Evolutionary conservation across 805 yeast genomes (phyloP).

Genomic region (Schwanniomyces sp.): DNA sequence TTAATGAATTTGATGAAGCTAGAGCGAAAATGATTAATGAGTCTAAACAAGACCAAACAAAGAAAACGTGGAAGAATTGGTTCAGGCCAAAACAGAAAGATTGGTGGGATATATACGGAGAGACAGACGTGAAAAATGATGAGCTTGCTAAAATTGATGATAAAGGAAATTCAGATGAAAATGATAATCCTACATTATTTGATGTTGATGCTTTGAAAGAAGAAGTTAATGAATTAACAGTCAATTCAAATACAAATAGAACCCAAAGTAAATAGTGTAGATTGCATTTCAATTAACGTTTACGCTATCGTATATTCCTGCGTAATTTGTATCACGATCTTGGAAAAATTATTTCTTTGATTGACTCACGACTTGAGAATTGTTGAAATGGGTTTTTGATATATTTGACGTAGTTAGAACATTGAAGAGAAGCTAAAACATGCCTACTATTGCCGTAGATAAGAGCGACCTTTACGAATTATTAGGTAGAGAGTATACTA

Average conservation of each 20-base stretch:
- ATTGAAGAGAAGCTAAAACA: slow-evolving; percentile 20
- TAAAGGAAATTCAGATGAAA: not conserved
- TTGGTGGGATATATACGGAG: slow-evolving; percentile 59
- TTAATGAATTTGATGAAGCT: slow-evolving; percentile 85
- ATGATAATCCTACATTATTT: slow-evolving; percentile 27
- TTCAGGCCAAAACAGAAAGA: slow-evolving; percentile 48
- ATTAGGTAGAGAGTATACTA: slow-evolving; percentile 60
- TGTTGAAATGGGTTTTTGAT: not conserved
- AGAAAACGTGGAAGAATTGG: slow-evolving; percentile 50
- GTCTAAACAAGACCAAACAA: slow-evolving; percentile 22
- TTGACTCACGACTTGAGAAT: slow-evolving; percentile 1
- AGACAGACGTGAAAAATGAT: slow-evolving; percentile 14
- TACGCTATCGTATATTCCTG: not conserved
- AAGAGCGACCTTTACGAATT: slow-evolving; percentile 86
- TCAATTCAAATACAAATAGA: not conserved
- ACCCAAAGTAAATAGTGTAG: not conserved
- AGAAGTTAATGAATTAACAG: slow-evolving; percentile 36
- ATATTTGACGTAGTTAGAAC: not conserved
- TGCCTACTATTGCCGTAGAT: slow-evolving; percentile 98
- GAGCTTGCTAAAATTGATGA: slow-evolving; percentile 7
- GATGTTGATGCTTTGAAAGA: slow-evolving; percentile 44
- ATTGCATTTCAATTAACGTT: not conserved
- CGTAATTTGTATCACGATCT: not conserved
- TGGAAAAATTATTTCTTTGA: not conserved
- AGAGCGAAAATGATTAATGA: slow-evolving; percentile 57